phyloP scores from a whole-genome alignment of 352 stramenopile species.

The Phytophthora boehmeriae region DNA sequence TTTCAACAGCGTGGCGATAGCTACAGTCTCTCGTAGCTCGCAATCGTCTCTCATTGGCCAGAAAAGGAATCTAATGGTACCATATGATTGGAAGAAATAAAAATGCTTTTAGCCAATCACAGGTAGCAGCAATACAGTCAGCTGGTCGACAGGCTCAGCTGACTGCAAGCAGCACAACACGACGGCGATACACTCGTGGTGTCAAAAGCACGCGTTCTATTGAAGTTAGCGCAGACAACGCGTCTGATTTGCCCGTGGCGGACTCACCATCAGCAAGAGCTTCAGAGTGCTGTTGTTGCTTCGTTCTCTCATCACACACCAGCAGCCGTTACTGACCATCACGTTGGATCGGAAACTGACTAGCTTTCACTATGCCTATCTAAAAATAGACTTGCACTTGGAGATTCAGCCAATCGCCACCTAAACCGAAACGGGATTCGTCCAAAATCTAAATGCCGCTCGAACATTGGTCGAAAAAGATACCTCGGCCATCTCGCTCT shows the following conservation, averaged over 20 bases:
- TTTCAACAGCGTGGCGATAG: slow-evolving; percentile 7
- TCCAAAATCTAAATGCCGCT: slow-evolving; percentile 5
- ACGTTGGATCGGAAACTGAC: not conserved
- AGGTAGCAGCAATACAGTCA: not conserved
- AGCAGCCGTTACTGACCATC: not conserved
- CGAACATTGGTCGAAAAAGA: slow-evolving; percentile 27
- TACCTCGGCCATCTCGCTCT: slow-evolving; percentile 21
- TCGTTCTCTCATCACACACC: not conserved
- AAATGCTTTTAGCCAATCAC: not conserved
- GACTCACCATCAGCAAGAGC: not conserved
- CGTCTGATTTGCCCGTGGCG: not conserved
- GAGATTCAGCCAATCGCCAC: not conserved
- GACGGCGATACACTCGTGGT: not conserved
- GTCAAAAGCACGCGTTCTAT: not conserved
- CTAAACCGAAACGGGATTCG: slow-evolving; percentile 16
- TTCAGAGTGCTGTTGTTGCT: not conserved
- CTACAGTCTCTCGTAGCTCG: not conserved
- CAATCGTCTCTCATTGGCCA: slow-evolving; percentile 12
- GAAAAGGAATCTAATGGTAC: not conserved
- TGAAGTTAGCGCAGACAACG: not conserved
- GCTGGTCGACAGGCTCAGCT: slow-evolving; percentile 8
- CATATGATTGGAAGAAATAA: slow-evolving; percentile 11
- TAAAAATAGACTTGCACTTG: not conserved
- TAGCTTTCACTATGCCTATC: not conserved
- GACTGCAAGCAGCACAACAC: not conserved